Conservation (phyloP, 768 basidiomycete species). For the Lactarius sp. region DNA sequence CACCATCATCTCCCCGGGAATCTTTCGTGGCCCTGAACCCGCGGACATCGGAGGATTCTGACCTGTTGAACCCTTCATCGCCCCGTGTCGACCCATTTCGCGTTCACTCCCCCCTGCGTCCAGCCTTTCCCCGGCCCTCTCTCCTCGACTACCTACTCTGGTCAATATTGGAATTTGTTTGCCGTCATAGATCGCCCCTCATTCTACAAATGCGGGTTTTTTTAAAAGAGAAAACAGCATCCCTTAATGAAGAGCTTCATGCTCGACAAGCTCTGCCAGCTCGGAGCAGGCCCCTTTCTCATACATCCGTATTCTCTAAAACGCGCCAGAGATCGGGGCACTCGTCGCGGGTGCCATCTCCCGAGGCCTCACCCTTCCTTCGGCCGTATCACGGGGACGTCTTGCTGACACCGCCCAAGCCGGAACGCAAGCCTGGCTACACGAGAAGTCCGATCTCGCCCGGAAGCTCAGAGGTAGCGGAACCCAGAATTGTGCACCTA, state of each 20-base stretch:
- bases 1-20: conserved; percentile 46
- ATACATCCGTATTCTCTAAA: conserved; percentile 49
- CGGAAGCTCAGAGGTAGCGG: conserved; percentile 33
- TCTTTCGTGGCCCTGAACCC: conserved; percentile 36
- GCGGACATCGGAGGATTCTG: conserved; percentile 15
- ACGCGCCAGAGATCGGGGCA: conserved; percentile 44
- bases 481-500: conserved; percentile 55
- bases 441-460: conserved; percentile 36
- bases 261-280: conserved; percentile 27
- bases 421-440: conserved; percentile 39
- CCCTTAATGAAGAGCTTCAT: conserved; percentile 49
- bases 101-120: conserved; percentile 30
- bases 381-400: conserved; percentile 21
- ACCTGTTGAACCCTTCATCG: conserved; percentile 28
- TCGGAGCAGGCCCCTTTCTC: conserved; percentile 41
- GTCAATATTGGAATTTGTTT: conserved; percentile 66
- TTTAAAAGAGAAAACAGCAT: conserved; percentile 56
- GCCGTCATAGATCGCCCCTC: conserved; percentile 57
- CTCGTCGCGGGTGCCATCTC: conserved; percentile 37
- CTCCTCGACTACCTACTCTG: conserved; percentile 67
- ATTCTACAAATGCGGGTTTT: conserved; percentile 61
- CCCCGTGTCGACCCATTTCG: conserved; percentile 24
- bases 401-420: conserved; percentile 18
- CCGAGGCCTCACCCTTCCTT: conserved; percentile 40
- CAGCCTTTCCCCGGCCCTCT: conserved; percentile 40